Conservation (phyloP, 2,329 filamentous ascomycete species). For the Arthrinium puccinioides region DNA sequence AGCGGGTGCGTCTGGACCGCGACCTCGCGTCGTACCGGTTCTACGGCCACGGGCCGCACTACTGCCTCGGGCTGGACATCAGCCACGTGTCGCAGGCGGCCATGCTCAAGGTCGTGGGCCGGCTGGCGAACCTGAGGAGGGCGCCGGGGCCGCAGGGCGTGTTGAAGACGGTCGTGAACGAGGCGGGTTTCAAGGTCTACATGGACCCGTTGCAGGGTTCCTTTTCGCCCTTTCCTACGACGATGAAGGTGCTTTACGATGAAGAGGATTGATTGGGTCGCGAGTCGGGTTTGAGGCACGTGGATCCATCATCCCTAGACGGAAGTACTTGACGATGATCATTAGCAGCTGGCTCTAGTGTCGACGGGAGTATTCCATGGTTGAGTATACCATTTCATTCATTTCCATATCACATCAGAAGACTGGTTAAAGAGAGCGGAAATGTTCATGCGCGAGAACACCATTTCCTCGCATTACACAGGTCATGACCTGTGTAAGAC, state of each 20-base stretch:
- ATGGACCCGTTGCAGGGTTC: constrained; percentile 2
- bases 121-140: constrained; percentile 15
- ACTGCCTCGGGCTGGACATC: constrained; percentile 43
- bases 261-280: neutral
- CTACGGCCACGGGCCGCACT: constrained; percentile 43
- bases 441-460: too few species aligned
- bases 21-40: constrained; percentile 43
- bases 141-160: constrained; percentile 14
- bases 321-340: too few species aligned
- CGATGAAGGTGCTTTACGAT: constrained; percentile 3
- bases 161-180: constrained; percentile 9
- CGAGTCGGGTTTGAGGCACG: too few species aligned
- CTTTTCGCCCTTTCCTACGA: constrained; percentile 1
- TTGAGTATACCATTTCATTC: too few species aligned
- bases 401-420: too few species aligned
- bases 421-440: too few species aligned
- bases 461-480: too few species aligned
- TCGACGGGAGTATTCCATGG: too few species aligned
- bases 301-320: too few species aligned
- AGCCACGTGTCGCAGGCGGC: constrained; percentile 16
- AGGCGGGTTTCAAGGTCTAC: neutral
- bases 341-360: too few species aligned
- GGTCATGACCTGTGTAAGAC: too few species aligned
- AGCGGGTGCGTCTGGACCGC: constrained; percentile 41
- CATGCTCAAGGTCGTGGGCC: constrained; percentile 16